Conservation (phyloP, 2,329 filamentous ascomycete species). For the Aspergillus sclerotialis region DNA sequence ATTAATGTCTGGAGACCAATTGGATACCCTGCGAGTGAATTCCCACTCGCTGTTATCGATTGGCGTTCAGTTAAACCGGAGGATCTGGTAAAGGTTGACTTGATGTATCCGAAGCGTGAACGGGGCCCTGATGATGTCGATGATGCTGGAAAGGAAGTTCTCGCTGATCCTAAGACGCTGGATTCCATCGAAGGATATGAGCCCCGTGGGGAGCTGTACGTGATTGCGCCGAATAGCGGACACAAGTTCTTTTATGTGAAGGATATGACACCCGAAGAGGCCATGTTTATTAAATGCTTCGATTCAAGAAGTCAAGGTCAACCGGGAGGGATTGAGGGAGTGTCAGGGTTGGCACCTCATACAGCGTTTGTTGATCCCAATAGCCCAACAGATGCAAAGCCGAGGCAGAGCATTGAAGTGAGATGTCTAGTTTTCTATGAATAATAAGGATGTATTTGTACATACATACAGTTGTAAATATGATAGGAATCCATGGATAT, state of each 20-base stretch:
- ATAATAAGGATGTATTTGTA: no score
- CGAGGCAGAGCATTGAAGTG: conserved; percentile 58
- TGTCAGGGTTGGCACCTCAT: conserved; percentile 46
- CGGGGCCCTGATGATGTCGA: no score
- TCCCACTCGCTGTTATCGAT: conserved; percentile 63
- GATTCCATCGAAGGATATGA: conserved; percentile 55
- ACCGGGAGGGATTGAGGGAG: conserved; percentile 29
- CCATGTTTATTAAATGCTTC: conserved; percentile 51
- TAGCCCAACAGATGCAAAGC: conserved; percentile 44
- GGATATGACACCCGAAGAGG: conserved; percentile 56
- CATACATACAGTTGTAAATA: no score
- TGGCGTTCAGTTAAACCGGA: conserved; percentile 50
- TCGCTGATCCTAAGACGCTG: conserved; percentile 42
- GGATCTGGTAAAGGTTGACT: conserved; percentile 55
- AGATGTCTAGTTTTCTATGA: conserved; percentile 58
- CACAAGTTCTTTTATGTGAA: conserved; percentile 62
- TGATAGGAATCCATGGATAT: no score
- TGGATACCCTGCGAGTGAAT: conserved; percentile 55
- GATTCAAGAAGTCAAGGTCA: conserved; percentile 42
- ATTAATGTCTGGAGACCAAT: conserved; percentile 69
- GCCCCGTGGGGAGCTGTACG: conserved; percentile 56
- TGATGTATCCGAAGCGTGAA: conserved; percentile 58
- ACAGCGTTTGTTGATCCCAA: conserved; percentile 51
- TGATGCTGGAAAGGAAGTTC: conserved; percentile 52
- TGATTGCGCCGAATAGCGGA: conserved; percentile 49